Evolutionary conservation across 352 stramenopile species (phyloP).

Genomic region (Sclerospora graminicola): DNA sequence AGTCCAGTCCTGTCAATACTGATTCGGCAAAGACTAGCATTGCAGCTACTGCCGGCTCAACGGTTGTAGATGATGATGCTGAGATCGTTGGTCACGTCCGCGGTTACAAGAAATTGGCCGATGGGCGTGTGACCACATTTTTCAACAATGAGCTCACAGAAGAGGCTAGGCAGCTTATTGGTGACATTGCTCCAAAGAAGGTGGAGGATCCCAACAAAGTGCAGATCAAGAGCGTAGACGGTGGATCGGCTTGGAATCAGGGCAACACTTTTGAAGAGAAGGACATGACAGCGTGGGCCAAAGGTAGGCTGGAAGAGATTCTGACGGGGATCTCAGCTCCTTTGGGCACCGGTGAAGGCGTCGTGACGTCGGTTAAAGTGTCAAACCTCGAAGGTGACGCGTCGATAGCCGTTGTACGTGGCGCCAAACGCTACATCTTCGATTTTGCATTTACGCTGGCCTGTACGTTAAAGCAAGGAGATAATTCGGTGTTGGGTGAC

Average conservation of each 20-base stretch:
- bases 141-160: conserved; percentile 98
- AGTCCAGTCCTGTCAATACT: conserved; percentile 14
- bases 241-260: conserved; percentile 88
- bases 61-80: conserved; percentile 48
- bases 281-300: conserved; percentile 85
- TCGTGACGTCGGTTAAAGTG: conserved; percentile 53
- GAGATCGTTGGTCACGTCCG: conserved; percentile 58
- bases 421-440: conserved; percentile 90
- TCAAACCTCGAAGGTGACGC: conserved; percentile 87
- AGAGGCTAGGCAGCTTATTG: conserved; percentile 94
- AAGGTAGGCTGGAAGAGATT: conserved; percentile 55
- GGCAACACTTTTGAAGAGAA: conserved; percentile 91
- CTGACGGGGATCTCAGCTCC: conserved; percentile 32
- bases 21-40: conserved; percentile 1
- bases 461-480: conserved; percentile 24
- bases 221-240: conserved; percentile 77
- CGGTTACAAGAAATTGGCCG: conserved; percentile 94
- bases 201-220: conserved; percentile 59
- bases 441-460: conserved; percentile 64
- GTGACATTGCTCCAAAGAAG: conserved; percentile 91
- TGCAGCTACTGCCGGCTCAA: conserved; percentile 3
- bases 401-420: conserved; percentile 86
- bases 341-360: conserved; percentile 22
- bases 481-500: conserved; percentile 25
- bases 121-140: conserved; percentile 96